phyloP scores from a whole-genome alignment of 495 filamentous ascomycete species.

The Tuber borchii region DNA sequence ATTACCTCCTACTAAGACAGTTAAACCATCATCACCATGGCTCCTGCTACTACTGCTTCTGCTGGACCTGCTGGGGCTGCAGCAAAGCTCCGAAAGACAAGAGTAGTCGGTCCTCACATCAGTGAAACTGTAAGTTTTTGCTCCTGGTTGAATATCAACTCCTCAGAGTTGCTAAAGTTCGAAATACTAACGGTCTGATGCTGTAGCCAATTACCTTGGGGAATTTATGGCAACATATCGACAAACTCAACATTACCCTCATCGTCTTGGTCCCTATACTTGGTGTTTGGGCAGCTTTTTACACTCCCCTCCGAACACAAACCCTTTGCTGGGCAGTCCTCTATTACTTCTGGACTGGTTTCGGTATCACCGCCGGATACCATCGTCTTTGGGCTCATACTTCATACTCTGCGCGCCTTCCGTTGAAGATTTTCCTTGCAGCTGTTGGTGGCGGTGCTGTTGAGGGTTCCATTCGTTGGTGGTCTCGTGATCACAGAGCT shows the following conservation, averaged over 20 bases:
- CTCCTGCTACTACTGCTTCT: conserved; percentile 18
- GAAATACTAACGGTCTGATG: conserved; percentile 9
- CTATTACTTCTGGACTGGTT: conserved; percentile 89
- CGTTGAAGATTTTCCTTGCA: conserved; percentile 87
- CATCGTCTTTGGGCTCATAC: conserved; percentile 93
- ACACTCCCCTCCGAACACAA: conserved; percentile 68
- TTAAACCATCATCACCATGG: conserved; percentile 6
- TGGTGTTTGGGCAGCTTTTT: conserved; percentile 70
- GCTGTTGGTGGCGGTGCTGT: conserved; percentile 89
- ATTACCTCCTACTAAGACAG: not conserved
- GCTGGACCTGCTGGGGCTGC: conserved; percentile 18
- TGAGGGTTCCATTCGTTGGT: conserved; percentile 95
- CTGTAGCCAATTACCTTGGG: conserved; percentile 60
- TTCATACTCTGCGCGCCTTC: conserved; percentile 82
- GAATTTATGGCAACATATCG: conserved; percentile 97
- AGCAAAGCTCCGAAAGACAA: conserved; percentile 26
- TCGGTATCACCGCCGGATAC: conserved; percentile 85
- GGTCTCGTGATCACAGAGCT: conserved; percentile 90
- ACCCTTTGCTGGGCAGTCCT: conserved; percentile 73
- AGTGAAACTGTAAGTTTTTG: conserved; percentile 38
- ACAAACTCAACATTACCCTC: conserved; percentile 85
- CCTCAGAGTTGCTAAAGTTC: not conserved
- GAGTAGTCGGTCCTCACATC: conserved; percentile 37
- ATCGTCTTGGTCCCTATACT: conserved; percentile 77
- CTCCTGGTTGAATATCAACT: not conserved